Evolutionary conservation across 2,329 filamentous ascomycete species (phyloP), one percentile per base, ranked within the genome.

Genomic region (Neopestalotiopsis rosae): DNA sequence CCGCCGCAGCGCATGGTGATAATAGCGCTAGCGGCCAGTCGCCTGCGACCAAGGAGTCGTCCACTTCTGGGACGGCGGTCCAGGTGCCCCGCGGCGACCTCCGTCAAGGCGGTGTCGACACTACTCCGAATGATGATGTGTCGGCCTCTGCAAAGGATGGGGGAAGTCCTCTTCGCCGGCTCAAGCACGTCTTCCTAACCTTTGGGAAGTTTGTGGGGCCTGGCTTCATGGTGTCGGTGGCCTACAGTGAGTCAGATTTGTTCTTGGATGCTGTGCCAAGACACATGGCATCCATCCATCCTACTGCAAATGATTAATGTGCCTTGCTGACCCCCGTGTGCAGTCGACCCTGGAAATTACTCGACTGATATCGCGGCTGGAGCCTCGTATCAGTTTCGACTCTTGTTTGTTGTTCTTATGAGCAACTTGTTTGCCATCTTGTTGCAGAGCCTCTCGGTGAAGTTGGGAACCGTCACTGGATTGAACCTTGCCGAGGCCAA

Each of bases 391-490:
- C 86, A 85, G 68, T 93, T 90, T 81, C 85, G 83, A 56, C 84
- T 93, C 42, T 85, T 93, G 2, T 93, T 92, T 80, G 84, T 93
- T 72, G 87, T 93, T 58, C 82, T 93, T 10, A 82, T 92, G 74
- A 89, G 89, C 78, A 93, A 93, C 76, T 74, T 92, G 65, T 91
- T 93, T 74, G 91, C 91, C 72, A 92, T 93, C 67, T 88, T 92
- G 72, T 82, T 93, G 24, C 91, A 93, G 77, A 88, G 86, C 24
- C 84, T 93, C 1, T 88, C 88, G 74, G 89, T 92, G 78, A 92
- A 92, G 77, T 84, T 93, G 5, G 91, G 91, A 40, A 91, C 89
- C 14, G 89, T 93, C 71, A 92, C 88, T 1, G 91, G 91, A 1
- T 79, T 92, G 65, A 90, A 92, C 73, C 83, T 93, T 14, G 89